Conservation (phyloP, 2,329 filamentous ascomycete species). For the Aaosphaeria pasadenensis region DNA sequence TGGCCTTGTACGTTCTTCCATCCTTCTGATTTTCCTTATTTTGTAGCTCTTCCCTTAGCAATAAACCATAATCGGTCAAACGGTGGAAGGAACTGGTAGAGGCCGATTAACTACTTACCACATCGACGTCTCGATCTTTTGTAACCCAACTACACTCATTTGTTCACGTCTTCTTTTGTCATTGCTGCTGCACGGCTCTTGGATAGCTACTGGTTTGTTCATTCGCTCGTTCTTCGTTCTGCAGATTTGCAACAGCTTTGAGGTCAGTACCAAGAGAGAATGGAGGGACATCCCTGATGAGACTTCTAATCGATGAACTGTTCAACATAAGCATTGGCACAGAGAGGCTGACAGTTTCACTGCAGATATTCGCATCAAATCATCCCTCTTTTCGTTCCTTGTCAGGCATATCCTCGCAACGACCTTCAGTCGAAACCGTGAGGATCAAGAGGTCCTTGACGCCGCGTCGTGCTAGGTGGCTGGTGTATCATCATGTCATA, state of each 20-base stretch:
- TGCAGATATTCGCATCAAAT: constrained; percentile 38
- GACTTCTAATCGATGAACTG: too few relatives aligned
- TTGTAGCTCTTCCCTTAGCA: too few relatives aligned
- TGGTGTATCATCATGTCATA: constrained; percentile 31
- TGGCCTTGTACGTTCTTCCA: too few relatives aligned
- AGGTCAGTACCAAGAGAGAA: constrained; percentile 5
- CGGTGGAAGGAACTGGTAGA: too few relatives aligned
- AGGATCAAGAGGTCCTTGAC: not conserved
- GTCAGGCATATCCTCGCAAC: constrained; percentile 1
- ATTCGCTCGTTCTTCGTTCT: constrained; percentile 24
- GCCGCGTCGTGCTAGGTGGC: not conserved
- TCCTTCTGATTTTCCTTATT: too few relatives aligned
- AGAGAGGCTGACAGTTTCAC: not conserved
- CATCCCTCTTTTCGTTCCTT: constrained; percentile 29
- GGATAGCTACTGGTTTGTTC: constrained; percentile 37
- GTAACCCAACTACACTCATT: constrained; percentile 29
- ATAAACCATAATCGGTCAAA: too few relatives aligned
- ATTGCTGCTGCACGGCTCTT: constrained; percentile 37
- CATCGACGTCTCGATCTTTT: not conserved
- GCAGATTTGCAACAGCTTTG: constrained; percentile 25
- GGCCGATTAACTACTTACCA: not conserved
- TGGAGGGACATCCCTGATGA: too few relatives aligned
- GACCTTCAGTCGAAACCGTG: too few relatives aligned
- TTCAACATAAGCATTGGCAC: too few relatives aligned
- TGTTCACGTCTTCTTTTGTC: constrained; percentile 33